phyloP scores from a whole-genome alignment of 2,329 filamentous ascomycete species.

The Septoria linicola region DNA sequence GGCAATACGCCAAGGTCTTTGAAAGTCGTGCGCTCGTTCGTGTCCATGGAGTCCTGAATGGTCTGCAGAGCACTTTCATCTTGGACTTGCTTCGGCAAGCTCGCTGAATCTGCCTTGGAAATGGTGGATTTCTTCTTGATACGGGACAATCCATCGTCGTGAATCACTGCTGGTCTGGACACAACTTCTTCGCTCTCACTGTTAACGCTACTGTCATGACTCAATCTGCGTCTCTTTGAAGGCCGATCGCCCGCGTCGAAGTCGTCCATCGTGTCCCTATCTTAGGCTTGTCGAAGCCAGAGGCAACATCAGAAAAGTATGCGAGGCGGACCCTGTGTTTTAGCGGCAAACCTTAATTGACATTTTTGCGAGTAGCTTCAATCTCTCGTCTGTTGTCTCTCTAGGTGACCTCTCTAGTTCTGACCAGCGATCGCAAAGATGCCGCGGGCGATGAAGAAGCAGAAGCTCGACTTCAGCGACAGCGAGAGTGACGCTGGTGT shows the following conservation, averaged over 20 bases:
- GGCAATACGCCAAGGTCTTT: conserved; percentile 34
- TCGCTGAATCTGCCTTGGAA: neutral
- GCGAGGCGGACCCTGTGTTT: conserved; percentile 1
- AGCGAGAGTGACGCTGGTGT: conserved; percentile 31
- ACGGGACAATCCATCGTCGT: conserved; percentile 9
- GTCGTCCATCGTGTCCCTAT: conserved; percentile 11
- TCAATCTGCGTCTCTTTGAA: conserved; percentile 21
- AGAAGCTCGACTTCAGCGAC: conserved; percentile 34
- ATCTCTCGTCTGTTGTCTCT: neutral
- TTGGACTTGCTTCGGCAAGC: neutral
- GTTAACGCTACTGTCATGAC: conserved; percentile 4
- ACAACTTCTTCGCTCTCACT: neutral
- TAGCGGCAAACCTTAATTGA: conserved; percentile 9
- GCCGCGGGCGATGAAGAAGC: conserved; percentile 35
- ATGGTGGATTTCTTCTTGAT: conserved; percentile 8
- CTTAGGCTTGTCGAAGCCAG: neutral
- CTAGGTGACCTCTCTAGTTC: neutral
- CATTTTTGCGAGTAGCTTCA: neutral
- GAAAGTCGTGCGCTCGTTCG: conserved; percentile 34
- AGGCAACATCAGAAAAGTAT: conserved; percentile 1
- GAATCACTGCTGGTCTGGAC: neutral
- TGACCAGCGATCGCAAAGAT: neutral
- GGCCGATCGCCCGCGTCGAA: conserved; percentile 9
- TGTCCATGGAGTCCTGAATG: conserved; percentile 34
- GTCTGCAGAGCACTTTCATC: conserved; percentile 11